Percentiles rank a stretch among this genome's conserved stretches.
These are phyloP conservation scores for Thermomucor indicae-seudaticae DNA, from an alignment of 371 early-diverging fungal genomes.

Conservation along the genomic window DNA sequence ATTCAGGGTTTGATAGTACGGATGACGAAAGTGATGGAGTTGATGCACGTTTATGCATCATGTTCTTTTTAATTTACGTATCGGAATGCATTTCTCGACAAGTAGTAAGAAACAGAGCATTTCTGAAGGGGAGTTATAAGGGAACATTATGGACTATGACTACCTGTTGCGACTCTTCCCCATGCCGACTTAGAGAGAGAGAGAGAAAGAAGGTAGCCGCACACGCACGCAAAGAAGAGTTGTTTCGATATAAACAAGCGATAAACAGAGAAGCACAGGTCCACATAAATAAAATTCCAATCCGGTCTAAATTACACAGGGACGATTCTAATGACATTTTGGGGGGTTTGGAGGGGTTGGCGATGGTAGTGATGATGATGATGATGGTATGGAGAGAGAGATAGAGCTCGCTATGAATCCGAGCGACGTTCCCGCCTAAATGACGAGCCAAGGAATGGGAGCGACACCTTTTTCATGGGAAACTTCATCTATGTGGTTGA, in stretches of 20 bases:
- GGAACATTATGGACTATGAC: too few relatives aligned
- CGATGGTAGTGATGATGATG: too few relatives aligned
- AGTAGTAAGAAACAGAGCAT: not conserved
- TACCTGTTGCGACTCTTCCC: not conserved
- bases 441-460: not conserved
- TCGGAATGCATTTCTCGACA: not conserved
- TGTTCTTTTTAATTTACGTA: conserved; percentile 2
- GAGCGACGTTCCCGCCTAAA: too few relatives aligned
- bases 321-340: conserved; percentile 13
- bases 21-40: not conserved
- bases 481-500: conserved; percentile 11
- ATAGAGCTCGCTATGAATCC: too few relatives aligned
- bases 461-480: too few relatives aligned
- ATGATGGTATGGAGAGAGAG: too few relatives aligned
- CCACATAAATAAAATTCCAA: conserved; percentile 17
- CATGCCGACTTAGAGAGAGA: too few relatives aligned
- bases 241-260: conserved; percentile 3
- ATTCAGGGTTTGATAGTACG: too few relatives aligned
- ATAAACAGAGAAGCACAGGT: conserved; percentile 13
- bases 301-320: conserved; percentile 11
- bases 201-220: too few relatives aligned
- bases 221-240: too few relatives aligned
- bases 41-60: conserved; percentile 1
- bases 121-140: too few relatives aligned
- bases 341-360: not conserved